Evolutionary conservation across 2,329 filamentous ascomycete genomes (phyloP).

Genomic region (Bertia moriformis): DNA sequence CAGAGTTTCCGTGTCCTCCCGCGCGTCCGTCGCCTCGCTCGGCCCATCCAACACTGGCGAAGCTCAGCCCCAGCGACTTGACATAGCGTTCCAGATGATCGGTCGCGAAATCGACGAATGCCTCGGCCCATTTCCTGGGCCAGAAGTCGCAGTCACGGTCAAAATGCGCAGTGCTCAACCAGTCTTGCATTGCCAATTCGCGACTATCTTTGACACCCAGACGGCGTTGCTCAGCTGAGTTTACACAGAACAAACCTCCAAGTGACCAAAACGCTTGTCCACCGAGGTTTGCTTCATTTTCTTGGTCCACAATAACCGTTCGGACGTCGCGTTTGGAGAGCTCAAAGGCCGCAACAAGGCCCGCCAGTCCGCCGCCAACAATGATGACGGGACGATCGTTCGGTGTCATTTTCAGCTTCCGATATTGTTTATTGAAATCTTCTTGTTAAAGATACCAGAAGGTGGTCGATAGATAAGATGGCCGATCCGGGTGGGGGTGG

Average conservation of each 20-base stretch:
- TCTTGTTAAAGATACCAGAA: too few relatives aligned
- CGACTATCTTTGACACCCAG: conserved; percentile 42
- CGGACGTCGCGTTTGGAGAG: conserved; percentile 32
- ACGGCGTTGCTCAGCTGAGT: conserved; percentile 39
- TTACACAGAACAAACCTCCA: conserved; percentile 43
- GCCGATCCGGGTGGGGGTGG: too few relatives aligned
- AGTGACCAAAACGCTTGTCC: conserved; percentile 53
- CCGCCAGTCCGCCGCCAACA: conserved; percentile 39
- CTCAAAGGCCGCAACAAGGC: conserved; percentile 44
- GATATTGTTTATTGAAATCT: too few relatives aligned
- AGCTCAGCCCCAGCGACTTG: conserved; percentile 33
- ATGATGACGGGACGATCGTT: conserved; percentile 29
- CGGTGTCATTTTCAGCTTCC: too few relatives aligned
- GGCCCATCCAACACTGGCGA: conserved; percentile 45
- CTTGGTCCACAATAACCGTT: conserved; percentile 39
- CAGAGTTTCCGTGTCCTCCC: conserved; percentile 45
- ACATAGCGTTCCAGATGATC: conserved; percentile 44
- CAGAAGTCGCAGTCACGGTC: conserved; percentile 40
- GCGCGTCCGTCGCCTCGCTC: conserved; percentile 40
- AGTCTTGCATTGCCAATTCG: conserved; percentile 41
- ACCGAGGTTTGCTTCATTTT: conserved; percentile 37
- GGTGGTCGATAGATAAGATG: too few relatives aligned
- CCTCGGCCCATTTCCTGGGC: conserved; percentile 47
- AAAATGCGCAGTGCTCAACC: conserved; percentile 40
- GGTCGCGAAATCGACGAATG: conserved; percentile 46